Evolutionary conservation across 169 alveolate species (phyloP), one percentile per base, ranked within the genome.

Genomic region (Babesia bigemina): DNA sequence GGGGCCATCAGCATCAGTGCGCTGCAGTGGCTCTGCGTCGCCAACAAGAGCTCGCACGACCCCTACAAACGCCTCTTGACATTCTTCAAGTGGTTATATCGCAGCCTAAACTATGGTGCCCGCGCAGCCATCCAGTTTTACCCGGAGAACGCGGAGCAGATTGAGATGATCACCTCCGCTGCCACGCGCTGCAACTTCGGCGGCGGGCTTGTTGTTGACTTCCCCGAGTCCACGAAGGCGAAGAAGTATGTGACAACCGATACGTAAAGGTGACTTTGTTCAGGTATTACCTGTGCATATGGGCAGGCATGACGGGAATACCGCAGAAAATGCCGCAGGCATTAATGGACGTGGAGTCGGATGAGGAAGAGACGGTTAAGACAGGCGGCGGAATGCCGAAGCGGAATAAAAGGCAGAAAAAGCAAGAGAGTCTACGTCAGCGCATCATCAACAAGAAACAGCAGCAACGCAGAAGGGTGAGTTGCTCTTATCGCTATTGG

Each of bases 201-300:
- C 28, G 99, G 98, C 0, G 99, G 98, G 44, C 91, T 97, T 28
- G 95, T 97, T 39, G 98, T 97, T 24, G 99, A 97, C 79, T 96
- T 91, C 71, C 99, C 99, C 8, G 93, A 97, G 79, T 94, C 98
- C 49, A 86, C 98, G 21, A 97, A 95, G 91, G 98, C 98, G 10
- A 97, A 97, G 86, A 97, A 97, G 93, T 94, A 29, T 36, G 73
- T 63, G 39, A 21, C 49, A 19, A 19, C 7, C 42, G 26, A 17
- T 58, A 39, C 1, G 39, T 33, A 33, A 4, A 7, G 9, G 22
- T 7, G 12, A 47, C 39, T 29, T 21, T 47, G 39, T 45, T 13
- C 52, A 89, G 94, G 57, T 89, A 95, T 73, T 96, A 92, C 67
- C 91, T 96, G 19, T 96, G 96, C 75, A 84, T 96, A 57, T 94